Evolutionary conservation across 208 protist genomes (phyloP), one percentile per base, ranked within the genome.

Genomic region (Crithidia mellificae): DNA sequence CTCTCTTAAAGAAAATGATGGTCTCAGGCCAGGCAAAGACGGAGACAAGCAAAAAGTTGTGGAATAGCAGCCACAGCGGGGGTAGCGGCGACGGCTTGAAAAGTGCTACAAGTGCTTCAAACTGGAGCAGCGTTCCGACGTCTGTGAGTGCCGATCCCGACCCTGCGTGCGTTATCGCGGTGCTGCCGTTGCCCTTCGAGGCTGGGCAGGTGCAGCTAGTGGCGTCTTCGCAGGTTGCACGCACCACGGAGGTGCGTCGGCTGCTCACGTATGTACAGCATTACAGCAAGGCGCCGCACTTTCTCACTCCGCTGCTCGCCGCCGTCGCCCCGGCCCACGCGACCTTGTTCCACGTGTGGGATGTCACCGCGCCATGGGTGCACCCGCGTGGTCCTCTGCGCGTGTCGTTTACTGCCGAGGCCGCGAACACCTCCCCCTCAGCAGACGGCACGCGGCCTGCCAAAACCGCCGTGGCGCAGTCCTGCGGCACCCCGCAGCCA

Each of bases 291-390:
- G 20, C 49, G 2, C 27, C 51, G 1, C 24, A 17, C 32, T 22
- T 24, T 2, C 34, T 61, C 4, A 38, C 38, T 6, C 17, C 29
- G 24, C 22, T 63, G 63, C 36, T 76, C 52, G 32, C 61, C 30
- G 20, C 57, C 4, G 25, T 51, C 4, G 5, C 51, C 4, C 7
- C 49, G 6, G 22, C 15, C 17, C 24, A 20, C 19, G 8, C 32
- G 8, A 62, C 58, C 24, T 68, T 76, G 8, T 65, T 74, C 15
- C 52, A 74, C 34, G 6, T n/a, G 14, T 74, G 69, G 69, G 41
- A 27, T 2, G 38, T 63, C 15, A 68, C 61, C 8, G 54, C 22
- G 27, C 39, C 22, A 24, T 74, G 69, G 69, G n/a, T 74, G 36
- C 15, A 47, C 30, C 34, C 61, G 11, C 15, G 34, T 25, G 50